Evolutionary conservation across 2,329 filamentous ascomycete genomes (phyloP).

Genomic region (Claviceps quebecensis): DNA sequence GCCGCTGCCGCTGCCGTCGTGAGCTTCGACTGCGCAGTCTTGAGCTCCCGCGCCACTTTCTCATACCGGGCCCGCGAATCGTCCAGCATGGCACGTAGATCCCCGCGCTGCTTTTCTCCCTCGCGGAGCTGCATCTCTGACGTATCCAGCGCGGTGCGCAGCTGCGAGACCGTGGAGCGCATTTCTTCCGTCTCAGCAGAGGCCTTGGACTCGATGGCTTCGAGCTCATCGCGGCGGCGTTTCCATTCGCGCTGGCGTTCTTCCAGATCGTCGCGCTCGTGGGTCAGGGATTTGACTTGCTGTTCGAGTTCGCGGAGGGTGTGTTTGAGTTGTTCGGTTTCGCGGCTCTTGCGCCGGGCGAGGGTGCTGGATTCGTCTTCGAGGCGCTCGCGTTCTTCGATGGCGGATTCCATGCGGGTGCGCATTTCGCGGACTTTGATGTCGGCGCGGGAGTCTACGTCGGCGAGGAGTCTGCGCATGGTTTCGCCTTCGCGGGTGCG

Average conservation of each 20-base stretch:
- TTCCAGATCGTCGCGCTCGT: constrained; percentile 69
- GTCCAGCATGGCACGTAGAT: constrained; percentile 62
- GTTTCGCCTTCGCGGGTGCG: constrained; percentile 86
- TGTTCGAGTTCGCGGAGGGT: constrained; percentile 72
- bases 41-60: constrained; percentile 57
- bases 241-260: constrained; percentile 61
- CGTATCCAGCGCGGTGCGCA: constrained; percentile 71
- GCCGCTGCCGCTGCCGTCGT: constrained; percentile 18
- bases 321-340: constrained; percentile 72
- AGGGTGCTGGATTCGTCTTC: constrained; percentile 79
- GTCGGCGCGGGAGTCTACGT: constrained; percentile 75
- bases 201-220: constrained; percentile 53
- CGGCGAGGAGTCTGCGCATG: constrained; percentile 77
- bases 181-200: constrained; percentile 63
- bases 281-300: constrained; percentile 52
- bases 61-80: constrained; percentile 67
- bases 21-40: constrained; percentile 35
- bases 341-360: constrained; percentile 61
- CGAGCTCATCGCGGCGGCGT: constrained; percentile 59
- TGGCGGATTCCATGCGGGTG: constrained; percentile 70
- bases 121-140: constrained; percentile 74
- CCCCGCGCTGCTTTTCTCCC: constrained; percentile 67
- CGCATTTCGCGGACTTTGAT: constrained; percentile 77
- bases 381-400: constrained; percentile 86
- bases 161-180: constrained; percentile 58